Conservation (phyloP, 2,329 filamentous ascomycete species). For the Penicillium hesseltinei region DNA sequence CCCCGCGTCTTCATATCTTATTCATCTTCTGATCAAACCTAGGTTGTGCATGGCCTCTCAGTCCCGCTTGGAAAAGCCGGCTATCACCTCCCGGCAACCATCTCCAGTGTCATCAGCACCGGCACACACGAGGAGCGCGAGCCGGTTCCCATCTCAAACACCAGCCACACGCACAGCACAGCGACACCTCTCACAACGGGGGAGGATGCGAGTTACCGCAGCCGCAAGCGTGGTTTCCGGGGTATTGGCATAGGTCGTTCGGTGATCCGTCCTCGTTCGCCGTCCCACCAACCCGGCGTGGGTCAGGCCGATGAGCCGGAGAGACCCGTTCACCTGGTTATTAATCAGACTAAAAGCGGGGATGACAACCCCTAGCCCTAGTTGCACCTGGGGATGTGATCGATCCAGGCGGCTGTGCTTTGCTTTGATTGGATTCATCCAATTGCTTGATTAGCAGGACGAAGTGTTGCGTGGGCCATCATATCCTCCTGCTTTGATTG, state of each 20-base stretch:
- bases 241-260: constrained; percentile 29
- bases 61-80: constrained; percentile 64
- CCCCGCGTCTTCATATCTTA: too few relatives aligned
- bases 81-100: constrained; percentile 47
- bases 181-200: constrained; percentile 23
- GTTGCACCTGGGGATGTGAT: neutral
- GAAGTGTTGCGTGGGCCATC: neutral
- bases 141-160: constrained; percentile 30
- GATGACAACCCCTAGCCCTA: neutral
- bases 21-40: neutral
- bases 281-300: constrained; percentile 22
- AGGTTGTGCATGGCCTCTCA: constrained; percentile 77
- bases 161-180: constrained; percentile 34
- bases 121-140: constrained; percentile 32
- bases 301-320: constrained; percentile 31
- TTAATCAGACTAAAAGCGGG: constrained; percentile 6
- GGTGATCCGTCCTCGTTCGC: constrained; percentile 21
- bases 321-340: constrained; percentile 33
- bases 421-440: neutral
- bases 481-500: neutral
- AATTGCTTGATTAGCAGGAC: neutral
- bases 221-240: constrained; percentile 26
- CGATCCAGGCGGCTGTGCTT: neutral
- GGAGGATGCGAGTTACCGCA: constrained; percentile 19
- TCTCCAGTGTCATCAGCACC: constrained; percentile 47